These are phyloP conservation scores for Chaetomiaceae sp. DNA, from an alignment of 2,329 filamentous ascomycete species.

Conservation along the genomic window DNA sequence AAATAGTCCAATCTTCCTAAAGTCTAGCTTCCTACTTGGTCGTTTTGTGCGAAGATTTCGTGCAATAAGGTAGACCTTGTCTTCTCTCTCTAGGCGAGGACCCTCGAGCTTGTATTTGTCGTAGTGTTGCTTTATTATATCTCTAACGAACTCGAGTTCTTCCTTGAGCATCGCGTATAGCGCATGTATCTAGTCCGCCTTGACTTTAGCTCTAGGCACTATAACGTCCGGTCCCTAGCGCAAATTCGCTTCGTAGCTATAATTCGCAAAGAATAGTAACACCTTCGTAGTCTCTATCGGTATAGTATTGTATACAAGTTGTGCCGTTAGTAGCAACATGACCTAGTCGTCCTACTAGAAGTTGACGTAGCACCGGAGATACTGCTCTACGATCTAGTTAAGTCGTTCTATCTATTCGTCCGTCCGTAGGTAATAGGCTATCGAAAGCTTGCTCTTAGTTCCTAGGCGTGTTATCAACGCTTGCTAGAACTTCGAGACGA, in stretches of 20 bases:
- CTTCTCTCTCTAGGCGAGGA: slow-evolving; percentile 11
- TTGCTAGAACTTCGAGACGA: slow-evolving; percentile 18
- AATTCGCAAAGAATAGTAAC: slow-evolving; percentile 18
- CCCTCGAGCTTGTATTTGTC: slow-evolving; percentile 12
- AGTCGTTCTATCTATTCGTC: slow-evolving; percentile 16
- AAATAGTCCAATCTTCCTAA: slow-evolving; percentile 12
- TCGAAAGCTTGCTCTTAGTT: slow-evolving; percentile 11
- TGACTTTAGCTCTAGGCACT: too few relatives aligned
- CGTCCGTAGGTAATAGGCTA: slow-evolving; percentile 10
- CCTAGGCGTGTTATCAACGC: background rate
- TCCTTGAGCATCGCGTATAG: slow-evolving; percentile 4
- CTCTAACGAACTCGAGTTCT: slow-evolving; percentile 10
- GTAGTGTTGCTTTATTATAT: slow-evolving; percentile 9
- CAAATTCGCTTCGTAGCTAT: slow-evolving; percentile 16
- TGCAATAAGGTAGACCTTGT: slow-evolving; percentile 10
- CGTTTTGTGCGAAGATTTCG: slow-evolving; percentile 10
- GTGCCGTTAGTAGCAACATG: slow-evolving; percentile 7
- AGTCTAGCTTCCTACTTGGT: slow-evolving; percentile 10
- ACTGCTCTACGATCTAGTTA: slow-evolving; percentile 14
- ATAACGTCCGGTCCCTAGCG: too few relatives aligned
- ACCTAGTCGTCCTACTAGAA: too few relatives aligned
- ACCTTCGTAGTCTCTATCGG: slow-evolving; percentile 13
- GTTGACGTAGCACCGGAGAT: slow-evolving; percentile 18
- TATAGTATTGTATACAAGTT: slow-evolving; percentile 22
- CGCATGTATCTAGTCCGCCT: background rate